Conservation (phyloP, 139 green algal species). For the Prasinococcaceae sp. region DNA sequence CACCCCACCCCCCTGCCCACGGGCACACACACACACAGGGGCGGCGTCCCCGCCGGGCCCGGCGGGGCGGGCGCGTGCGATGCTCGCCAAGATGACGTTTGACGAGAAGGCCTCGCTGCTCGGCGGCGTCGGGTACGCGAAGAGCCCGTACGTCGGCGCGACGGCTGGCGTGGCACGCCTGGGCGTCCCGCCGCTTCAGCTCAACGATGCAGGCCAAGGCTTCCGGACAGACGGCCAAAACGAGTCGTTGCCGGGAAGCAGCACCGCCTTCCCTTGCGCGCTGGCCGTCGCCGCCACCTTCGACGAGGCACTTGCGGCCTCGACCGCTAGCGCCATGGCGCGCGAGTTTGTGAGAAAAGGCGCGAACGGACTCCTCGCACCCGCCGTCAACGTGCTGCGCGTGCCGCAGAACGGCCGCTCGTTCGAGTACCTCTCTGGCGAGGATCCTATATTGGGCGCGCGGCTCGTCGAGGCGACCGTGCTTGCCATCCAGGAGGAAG, state of each 20-base stretch:
- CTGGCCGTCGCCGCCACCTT: not conserved
- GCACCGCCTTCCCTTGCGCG: not conserved
- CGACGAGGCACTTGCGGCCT: not conserved
- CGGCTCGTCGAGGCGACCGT: not conserved
- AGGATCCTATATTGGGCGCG: not conserved
- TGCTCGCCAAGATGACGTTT: constrained; percentile 1
- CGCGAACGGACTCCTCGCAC: not conserved
- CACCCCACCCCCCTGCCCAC: too few relatives aligned
- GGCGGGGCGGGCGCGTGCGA: too few relatives aligned
- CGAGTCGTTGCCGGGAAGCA: not conserved
- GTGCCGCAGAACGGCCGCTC: not conserved
- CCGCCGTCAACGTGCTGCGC: not conserved
- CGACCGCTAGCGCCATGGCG: not conserved
- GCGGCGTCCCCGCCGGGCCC: too few relatives aligned
- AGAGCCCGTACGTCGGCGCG: not conserved
- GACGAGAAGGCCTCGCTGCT: not conserved
- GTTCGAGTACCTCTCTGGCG: constrained; percentile 5
- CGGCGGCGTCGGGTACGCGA: not conserved
- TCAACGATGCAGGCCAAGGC: not conserved
- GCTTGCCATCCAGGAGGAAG: not conserved
- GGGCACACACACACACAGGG: too few relatives aligned
- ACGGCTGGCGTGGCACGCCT: not conserved
- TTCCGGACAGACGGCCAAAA: not conserved
- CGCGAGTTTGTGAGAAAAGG: not conserved
- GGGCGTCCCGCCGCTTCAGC: not conserved